phyloP scores from a whole-genome alignment of 768 basidiomycete species.

The Floccularia luteovirens region DNA sequence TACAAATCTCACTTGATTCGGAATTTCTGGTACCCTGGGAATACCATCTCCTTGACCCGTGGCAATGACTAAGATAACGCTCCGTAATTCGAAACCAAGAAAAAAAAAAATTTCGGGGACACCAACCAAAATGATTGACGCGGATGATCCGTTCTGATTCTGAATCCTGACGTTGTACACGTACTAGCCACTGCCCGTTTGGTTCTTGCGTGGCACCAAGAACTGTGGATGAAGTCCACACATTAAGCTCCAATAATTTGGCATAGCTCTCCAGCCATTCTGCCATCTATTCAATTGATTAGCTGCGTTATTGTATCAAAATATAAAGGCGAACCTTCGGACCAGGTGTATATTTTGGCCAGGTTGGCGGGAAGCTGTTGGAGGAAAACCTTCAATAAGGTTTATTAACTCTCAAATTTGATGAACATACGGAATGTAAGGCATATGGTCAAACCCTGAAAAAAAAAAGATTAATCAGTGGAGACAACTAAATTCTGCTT shows the following conservation, averaged over 20 bases:
- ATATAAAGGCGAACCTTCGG: conserved; percentile 25
- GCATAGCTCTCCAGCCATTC: conserved; percentile 66
- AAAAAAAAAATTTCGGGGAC: not conserved
- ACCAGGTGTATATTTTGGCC: conserved; percentile 54
- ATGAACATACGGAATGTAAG: conserved; percentile 47
- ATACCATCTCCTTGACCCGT: not conserved
- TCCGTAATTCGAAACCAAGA: not conserved
- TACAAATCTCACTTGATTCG: not conserved
- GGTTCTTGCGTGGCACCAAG: conserved; percentile 23
- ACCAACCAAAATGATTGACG: not conserved
- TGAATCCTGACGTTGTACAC: conserved; percentile 13
- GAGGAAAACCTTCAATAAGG: not conserved
- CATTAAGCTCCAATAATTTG: conserved; percentile 49
- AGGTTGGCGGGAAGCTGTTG: conserved; percentile 46
- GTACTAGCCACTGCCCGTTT: conserved; percentile 32
- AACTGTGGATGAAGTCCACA: conserved; percentile 47
- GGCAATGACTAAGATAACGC: not conserved
- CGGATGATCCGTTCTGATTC: not conserved
- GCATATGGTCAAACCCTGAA: conserved; percentile 47
- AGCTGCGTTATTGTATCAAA: not conserved
- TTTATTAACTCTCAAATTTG: not conserved
- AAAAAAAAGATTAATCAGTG: not conserved
- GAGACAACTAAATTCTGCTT: conserved; percentile 5
- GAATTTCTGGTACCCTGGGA: not conserved
- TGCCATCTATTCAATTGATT: conserved; percentile 32